phyloP scores from a whole-genome alignment of 2,329 filamentous ascomycete species.

The Clonostachys sp. region DNA sequence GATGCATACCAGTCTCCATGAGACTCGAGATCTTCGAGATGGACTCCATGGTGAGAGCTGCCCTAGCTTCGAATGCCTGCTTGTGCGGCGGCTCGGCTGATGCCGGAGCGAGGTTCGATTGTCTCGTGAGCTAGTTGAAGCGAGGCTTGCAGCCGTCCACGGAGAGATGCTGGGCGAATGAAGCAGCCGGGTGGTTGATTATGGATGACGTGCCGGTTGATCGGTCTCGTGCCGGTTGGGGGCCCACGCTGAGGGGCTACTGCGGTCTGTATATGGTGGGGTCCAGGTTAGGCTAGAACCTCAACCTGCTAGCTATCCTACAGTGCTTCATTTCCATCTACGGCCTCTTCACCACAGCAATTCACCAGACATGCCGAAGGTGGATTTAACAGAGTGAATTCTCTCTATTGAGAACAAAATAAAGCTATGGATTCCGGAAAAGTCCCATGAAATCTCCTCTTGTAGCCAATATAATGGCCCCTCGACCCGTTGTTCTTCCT shows the following conservation, averaged over 20 bases:
- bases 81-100: not conserved
- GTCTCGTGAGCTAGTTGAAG: not conserved
- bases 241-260: not conserved
- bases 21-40: slow-evolving; percentile 90
- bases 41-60: slow-evolving; percentile 70
- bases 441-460: too few relatives aligned
- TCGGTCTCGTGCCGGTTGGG: slow-evolving; percentile 1
- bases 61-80: too few relatives aligned
- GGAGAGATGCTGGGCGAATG: not conserved
- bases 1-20: slow-evolving; percentile 79
- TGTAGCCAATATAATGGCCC: slow-evolving; percentile 6
- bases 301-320: not conserved
- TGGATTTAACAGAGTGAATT: too few relatives aligned
- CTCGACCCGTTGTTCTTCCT: slow-evolving; percentile 38
- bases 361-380: too few relatives aligned
- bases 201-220: not conserved
- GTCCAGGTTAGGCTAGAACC: not conserved
- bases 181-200: not conserved
- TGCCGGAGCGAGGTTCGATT: not conserved
- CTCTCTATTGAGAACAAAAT: too few relatives aligned
- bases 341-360: too few relatives aligned
- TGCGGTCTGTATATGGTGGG: not conserved
- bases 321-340: too few relatives aligned
- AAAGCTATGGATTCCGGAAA: too few relatives aligned
- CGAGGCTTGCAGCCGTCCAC: too few relatives aligned